Evolutionary conservation across 345 rosid species (phyloP).

Genomic region (Linum tenue): DNA sequence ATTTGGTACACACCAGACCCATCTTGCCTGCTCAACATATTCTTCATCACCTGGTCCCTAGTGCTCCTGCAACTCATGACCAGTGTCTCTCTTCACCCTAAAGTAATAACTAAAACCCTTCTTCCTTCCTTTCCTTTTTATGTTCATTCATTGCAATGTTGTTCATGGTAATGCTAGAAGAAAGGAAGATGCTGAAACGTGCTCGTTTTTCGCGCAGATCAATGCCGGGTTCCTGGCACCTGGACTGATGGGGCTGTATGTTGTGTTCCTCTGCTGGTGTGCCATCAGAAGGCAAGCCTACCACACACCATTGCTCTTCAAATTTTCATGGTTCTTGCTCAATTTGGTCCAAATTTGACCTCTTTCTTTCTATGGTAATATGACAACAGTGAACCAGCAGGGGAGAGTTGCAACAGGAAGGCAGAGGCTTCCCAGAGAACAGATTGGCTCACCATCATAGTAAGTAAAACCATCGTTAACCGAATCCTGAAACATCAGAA

Average conservation of each 20-base stretch:
- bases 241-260: slow-evolving; percentile 93
- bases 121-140: neutral
- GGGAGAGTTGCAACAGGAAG: slow-evolving; percentile 75
- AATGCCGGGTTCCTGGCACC: slow-evolving; percentile 76
- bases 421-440: slow-evolving; percentile 73
- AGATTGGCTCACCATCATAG: slow-evolving; percentile 94
- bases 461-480: slow-evolving; percentile 44
- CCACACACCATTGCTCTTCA: slow-evolving; percentile 1
- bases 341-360: neutral
- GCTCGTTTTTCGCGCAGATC: slow-evolving; percentile 36
- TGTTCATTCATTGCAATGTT: neutral
- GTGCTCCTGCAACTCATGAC: slow-evolving; percentile 93
- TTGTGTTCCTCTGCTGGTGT: slow-evolving; percentile 90
- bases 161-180: neutral
- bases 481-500: too few species aligned
- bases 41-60: slow-evolving; percentile 87
- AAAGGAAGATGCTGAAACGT: neutral
- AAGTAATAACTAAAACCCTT: slow-evolving; percentile 29
- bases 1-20: slow-evolving; percentile 86
- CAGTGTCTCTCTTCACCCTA: slow-evolving; percentile 78
- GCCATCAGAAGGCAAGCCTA: slow-evolving; percentile 70
- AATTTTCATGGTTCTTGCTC: slow-evolving; percentile 1
- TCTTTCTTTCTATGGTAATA: neutral
- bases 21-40: slow-evolving; percentile 83
- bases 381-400: slow-evolving; percentile 78